Evolutionary conservation across 352 stramenopile genomes (phyloP).

Genomic region (Globisporangium carolinianum): DNA sequence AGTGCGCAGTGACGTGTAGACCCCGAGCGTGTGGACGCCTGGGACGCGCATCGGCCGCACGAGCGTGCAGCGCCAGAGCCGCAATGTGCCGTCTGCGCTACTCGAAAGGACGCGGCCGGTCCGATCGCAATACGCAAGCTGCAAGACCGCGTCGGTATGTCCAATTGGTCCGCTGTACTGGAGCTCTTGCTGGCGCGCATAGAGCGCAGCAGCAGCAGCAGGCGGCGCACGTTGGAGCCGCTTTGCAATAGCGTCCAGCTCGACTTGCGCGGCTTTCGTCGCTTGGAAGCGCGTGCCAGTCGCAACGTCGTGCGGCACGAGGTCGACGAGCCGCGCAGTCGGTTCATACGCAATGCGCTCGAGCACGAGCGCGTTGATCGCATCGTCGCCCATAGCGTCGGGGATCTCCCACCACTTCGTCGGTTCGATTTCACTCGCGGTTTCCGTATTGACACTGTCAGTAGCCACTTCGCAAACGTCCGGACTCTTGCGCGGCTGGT

Average conservation of each 20-base stretch:
- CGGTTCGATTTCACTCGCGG: slow-evolving; percentile 20
- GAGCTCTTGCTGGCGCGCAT: slow-evolving; percentile 34
- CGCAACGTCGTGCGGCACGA: slow-evolving; percentile 54
- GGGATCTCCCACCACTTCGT: slow-evolving; percentile 76
- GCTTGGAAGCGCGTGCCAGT: slow-evolving; percentile 66
- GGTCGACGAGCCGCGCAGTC: slow-evolving; percentile 45
- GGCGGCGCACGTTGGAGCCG: slow-evolving; percentile 41
- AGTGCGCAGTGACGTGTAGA: slow-evolving; percentile 41
- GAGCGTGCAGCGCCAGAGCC: slow-evolving; percentile 57
- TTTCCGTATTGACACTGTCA: slow-evolving; percentile 3
- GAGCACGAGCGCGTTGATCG: slow-evolving; percentile 56
- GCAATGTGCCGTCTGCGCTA: slow-evolving; percentile 35
- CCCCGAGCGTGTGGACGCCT: slow-evolving; percentile 45
- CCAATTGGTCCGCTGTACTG: slow-evolving; percentile 46
- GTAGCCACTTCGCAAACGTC: slow-evolving; percentile 6
- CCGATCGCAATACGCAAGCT: slow-evolving; percentile 51
- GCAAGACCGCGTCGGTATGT: slow-evolving; percentile 32
- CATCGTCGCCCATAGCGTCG: slow-evolving; percentile 48
- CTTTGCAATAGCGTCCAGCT: slow-evolving; percentile 52
- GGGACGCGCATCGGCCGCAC: slow-evolving; percentile 40
- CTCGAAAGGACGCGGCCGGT: slow-evolving; percentile 47
- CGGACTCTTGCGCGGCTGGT: slow-evolving; percentile 39
- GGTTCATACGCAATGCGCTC: slow-evolving; percentile 57
- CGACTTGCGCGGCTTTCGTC: slow-evolving; percentile 36
- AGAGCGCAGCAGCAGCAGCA: slow-evolving; percentile 36